phyloP scores from a whole-genome alignment of 305 asterid genomes.

The Ilex paraguariensis region DNA sequence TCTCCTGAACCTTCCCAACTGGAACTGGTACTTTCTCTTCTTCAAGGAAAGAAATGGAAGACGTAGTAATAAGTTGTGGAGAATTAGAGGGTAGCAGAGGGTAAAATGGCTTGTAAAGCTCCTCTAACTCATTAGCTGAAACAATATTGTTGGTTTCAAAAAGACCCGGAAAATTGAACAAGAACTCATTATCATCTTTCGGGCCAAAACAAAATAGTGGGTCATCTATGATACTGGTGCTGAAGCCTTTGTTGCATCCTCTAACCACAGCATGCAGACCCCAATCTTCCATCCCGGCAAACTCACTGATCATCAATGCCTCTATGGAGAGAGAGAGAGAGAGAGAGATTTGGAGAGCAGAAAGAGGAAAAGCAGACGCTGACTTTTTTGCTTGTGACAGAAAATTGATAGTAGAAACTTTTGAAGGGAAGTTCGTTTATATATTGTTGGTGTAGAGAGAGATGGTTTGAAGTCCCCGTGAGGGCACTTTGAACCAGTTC shows the following conservation, averaged over 20 bases:
- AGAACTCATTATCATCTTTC: conserved; percentile 17
- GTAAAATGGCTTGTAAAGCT: conserved; percentile 72
- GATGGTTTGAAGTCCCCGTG: no score
- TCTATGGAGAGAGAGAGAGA: no score
- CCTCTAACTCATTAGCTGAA: conserved; percentile 48
- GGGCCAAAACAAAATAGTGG: conserved; percentile 14
- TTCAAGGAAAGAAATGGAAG: conserved; percentile 6
- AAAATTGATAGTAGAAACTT: no score
- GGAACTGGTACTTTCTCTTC: conserved; percentile 21
- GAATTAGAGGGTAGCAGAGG: conserved; percentile 15
- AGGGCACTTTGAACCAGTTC: no score
- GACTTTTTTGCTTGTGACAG: no score
- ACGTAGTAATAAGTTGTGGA: conserved; percentile 1
- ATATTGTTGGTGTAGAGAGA: no score
- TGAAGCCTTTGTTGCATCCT: conserved; percentile 41
- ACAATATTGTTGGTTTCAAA: conserved; percentile 18
- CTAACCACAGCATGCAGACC: conserved; percentile 67
- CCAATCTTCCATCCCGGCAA: conserved; percentile 55
- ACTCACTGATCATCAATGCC: conserved; percentile 26
- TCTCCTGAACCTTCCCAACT: conserved; percentile 14
- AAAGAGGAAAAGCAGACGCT: no score
- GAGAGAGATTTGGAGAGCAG: no score
- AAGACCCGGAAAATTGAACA: conserved; percentile 23
- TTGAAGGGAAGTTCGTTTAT: no score
- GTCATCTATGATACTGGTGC: conserved; percentile 7